phyloP scores from a whole-genome alignment of 2,329 filamentous ascomycete genomes.

The Penicillium paneum region DNA sequence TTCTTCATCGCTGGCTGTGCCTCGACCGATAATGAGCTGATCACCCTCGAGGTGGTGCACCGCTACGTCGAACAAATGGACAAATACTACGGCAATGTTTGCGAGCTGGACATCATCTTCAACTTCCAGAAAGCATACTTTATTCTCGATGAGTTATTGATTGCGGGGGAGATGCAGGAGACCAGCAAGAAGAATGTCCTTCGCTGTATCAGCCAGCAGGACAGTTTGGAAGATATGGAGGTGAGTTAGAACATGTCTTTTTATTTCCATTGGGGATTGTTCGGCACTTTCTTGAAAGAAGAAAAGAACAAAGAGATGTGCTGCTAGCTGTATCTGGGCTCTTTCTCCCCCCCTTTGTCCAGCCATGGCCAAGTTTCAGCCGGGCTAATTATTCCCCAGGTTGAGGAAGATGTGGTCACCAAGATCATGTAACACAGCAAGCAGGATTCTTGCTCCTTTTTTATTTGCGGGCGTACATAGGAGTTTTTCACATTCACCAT shows the following conservation, averaged over 20 bases:
- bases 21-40: slow-evolving; percentile 96
- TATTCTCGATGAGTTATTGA: slow-evolving; percentile 91
- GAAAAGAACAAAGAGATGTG: background rate
- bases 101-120: slow-evolving; percentile 99
- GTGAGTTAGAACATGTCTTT: slow-evolving; percentile 57
- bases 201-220: slow-evolving; percentile 92
- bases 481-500: slow-evolving; percentile 21
- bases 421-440: slow-evolving; percentile 70
- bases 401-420: slow-evolving; percentile 79
- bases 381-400: slow-evolving; percentile 57
- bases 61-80: slow-evolving; percentile 99
- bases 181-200: slow-evolving; percentile 99
- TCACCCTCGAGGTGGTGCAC: slow-evolving; percentile 97
- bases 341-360: background rate
- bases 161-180: slow-evolving; percentile 96
- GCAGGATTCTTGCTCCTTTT: slow-evolving; percentile 18
- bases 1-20: slow-evolving; percentile 99
- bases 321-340: background rate
- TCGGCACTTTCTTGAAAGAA: background rate
- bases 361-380: slow-evolving; percentile 14
- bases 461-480: slow-evolving; percentile 26
- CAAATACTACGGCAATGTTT: slow-evolving; percentile 99
- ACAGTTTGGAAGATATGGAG: slow-evolving; percentile 98
- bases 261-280: background rate
- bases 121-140: slow-evolving; percentile 99